Base-by-base conservation (phyloP, 441 rosid genomes). In the Aquilaria agallochum region DNA sequence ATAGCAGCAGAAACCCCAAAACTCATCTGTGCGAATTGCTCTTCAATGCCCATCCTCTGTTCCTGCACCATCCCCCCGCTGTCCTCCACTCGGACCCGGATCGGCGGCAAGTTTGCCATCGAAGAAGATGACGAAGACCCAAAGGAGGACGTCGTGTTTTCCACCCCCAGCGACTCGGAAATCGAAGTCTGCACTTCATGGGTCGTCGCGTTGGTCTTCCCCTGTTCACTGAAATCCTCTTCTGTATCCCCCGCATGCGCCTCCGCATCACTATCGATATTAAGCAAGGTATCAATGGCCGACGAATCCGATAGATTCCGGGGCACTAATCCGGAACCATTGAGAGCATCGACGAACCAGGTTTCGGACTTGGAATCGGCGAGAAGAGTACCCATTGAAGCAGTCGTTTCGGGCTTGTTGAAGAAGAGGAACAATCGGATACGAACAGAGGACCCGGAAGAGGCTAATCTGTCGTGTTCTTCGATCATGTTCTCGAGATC, bases 401-500 rank as follows among this genome's bases (percentile, higher is more conserved):
- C 78, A 27, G 79, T 76, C 20, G 89, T 83, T 56, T 82, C 82
- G 4, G 87, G 86, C 62, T 70, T 81, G 68, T 55, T 69, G 30
- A 79, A 63, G 72, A 83, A 86, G 50, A 83, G 73, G 60, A 83
- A 86, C 62, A 86, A 62, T 5, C 86, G 81, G 66, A 86, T 71
- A 53, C 86, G 75, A 5, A 79, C 62, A 15, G 84, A 76, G 32
- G 68, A 56, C 45, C 55, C 58, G 20, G 75, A 65, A 20, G 63
- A 44, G 47, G 67, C 58, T n/a, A 72, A 52, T 13, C 86, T 84
- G 50, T 86, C 89, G 57, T 82, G 75, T 57, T 86, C 92, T 57
- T 83, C 89, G 55, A 83, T 69, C 89, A 79, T 74, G 65, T 83
- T 86, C 68, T 86, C 89, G 20, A 86, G 80, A 78, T 86, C 92